phyloP scores from a whole-genome alignment of 2,329 filamentous ascomycete species.

The Exophiala aquamarina region DNA sequence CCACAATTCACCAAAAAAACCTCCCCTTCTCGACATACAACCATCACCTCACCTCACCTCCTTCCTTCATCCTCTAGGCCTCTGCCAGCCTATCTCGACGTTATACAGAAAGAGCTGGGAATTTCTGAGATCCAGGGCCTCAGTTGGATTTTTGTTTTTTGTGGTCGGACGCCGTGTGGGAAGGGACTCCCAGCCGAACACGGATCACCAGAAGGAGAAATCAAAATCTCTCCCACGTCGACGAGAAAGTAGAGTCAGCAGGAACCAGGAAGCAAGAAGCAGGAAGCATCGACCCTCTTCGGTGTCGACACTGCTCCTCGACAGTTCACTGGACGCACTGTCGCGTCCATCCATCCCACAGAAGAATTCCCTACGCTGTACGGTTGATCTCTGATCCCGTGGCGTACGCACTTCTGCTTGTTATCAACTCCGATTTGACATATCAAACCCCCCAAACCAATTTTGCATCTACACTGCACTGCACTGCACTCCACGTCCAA shows the following conservation, averaged over 20 bases:
- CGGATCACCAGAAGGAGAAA: slow-evolving; percentile 8
- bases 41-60: slow-evolving; percentile 2
- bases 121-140: slow-evolving; percentile 2
- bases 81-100: slow-evolving; percentile 19
- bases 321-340: no score
- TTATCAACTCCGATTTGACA: background rate
- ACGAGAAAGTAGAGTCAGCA: no score
- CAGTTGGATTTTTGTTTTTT: background rate
- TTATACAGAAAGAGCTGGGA: slow-evolving; percentile 12
- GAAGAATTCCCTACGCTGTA: slow-evolving; percentile 19
- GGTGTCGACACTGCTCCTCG: no score
- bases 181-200: slow-evolving; percentile 3
- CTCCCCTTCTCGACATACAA: slow-evolving; percentile 9
- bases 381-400: slow-evolving; percentile 29
- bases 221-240: slow-evolving; percentile 2
- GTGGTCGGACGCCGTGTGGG: slow-evolving; percentile 18
- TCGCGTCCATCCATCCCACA: slow-evolving; percentile 2
- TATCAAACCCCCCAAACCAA: slow-evolving; percentile 2
- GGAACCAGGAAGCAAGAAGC: no score
- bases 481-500: background rate
- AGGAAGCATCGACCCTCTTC: no score
- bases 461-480: slow-evolving; percentile 1
- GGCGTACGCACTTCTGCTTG: slow-evolving; percentile 10
- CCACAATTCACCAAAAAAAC: slow-evolving; percentile 12
- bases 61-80: slow-evolving; percentile 14